These are phyloP conservation scores for Zygosaccharomyces kombuchaensis DNA, from an alignment of 805 yeast genomes.

Conservation along the genomic window DNA sequence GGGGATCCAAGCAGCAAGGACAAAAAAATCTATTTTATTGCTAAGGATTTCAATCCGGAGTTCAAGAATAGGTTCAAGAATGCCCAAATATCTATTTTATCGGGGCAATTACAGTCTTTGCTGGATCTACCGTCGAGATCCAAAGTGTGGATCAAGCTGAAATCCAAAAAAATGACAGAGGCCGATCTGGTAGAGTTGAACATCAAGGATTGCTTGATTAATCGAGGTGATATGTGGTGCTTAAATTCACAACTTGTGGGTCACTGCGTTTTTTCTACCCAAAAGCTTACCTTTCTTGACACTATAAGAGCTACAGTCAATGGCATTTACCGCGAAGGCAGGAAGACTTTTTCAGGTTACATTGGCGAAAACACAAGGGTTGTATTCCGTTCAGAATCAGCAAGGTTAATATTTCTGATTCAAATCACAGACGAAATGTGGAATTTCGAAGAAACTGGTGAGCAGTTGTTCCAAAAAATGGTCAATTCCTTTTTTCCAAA, in stretches of 20 bases:
- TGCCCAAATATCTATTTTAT: conserved; percentile 50
- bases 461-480: conserved; percentile 85
- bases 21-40: conserved; percentile 17
- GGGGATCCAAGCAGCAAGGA: conserved; percentile 22
- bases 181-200: conserved; percentile 81
- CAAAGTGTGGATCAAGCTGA: conserved; percentile 53
- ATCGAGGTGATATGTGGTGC: conserved; percentile 93
- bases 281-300: conserved; percentile 58
- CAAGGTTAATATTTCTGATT: conserved; percentile 73
- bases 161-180: conserved; percentile 46
- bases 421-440: conserved; percentile 96
- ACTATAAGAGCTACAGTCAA: conserved; percentile 61
- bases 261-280: conserved; percentile 62
- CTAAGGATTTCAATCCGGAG: conserved; percentile 23
- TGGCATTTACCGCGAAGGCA: conserved; percentile 60
- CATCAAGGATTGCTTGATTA: conserved; percentile 71
- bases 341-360: conserved; percentile 67
- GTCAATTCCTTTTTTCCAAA: conserved; percentile 90
- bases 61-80: conserved; percentile 30
- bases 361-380: conserved; percentile 70
- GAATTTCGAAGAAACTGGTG: conserved; percentile 96
- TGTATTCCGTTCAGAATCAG: conserved; percentile 87
- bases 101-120: conserved; percentile 54
- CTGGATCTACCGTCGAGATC: conserved; percentile 67
- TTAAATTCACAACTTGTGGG: conserved; percentile 58